Base-by-base conservation (phyloP, 148 eudicot genomes). In the Heliamphora exappendiculata region DNA sequence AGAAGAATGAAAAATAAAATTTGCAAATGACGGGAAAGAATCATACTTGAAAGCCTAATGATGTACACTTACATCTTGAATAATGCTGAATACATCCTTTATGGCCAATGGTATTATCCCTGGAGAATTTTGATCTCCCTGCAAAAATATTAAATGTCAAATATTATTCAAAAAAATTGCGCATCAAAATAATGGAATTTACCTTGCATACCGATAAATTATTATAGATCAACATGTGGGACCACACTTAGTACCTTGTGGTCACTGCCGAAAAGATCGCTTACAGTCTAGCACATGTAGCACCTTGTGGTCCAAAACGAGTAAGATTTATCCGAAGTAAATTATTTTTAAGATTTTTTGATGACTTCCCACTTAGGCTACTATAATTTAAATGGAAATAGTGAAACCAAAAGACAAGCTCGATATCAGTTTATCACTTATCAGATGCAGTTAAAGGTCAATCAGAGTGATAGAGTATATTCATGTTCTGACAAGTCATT, bases 51-150 rank as follows among this genome's bases (percentile, higher is more conserved):
- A 28, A 64, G 69, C 33, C 49, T 44, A 20, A 62, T 29, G 42
- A 57, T 19, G 73, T 59, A 75, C 58, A 85, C 93, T 87, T 89
- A 94, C 98, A 84, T 94, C 98, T 81, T 94, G 98, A 80, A 94
- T 94, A 45, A 94, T 94, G 88, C 93, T 92, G 87, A 94, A 94
- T 67, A 94, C 98, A 83, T 94, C 98, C 82, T 92, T 94, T 84
- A 94, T 94, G n/a, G 98, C 98, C 85, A 94, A 78, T 39, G 98
- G 97, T 81, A 94, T 92, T 70, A 94, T 79, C 50, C 98, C 98
- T 41, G 97, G 98, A 84, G 83, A 86, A 79, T 51, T 76, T 77
- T 94, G 97, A 88, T 94, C 98, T 50, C 98, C 98, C 98, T 94
- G 86, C 58, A 36, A 72, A 29, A 45, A 26, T 24, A 12, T 5